Evolutionary conservation across 805 yeast species (phyloP).

Genomic region (Priceomyces medius): DNA sequence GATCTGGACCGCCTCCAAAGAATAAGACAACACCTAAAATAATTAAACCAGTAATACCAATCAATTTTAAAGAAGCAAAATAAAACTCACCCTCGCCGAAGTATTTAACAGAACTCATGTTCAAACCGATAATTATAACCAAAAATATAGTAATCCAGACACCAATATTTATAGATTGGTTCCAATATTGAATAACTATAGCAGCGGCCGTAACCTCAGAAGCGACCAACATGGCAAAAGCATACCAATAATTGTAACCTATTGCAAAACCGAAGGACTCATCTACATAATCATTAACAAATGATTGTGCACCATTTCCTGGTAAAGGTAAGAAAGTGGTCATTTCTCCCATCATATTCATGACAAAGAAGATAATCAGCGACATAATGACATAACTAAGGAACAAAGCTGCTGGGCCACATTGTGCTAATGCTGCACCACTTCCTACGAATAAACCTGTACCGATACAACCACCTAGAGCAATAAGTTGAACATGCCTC

Average conservation of each 20-base stretch:
- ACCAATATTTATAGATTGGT: constrained; percentile 25
- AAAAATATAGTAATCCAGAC: constrained; percentile 40
- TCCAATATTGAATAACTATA: constrained; percentile 36
- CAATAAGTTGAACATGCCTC: constrained; percentile 68
- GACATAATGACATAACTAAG: constrained; percentile 32
- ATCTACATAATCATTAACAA: constrained; percentile 27
- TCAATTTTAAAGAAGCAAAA: constrained; percentile 32
- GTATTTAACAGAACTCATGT: constrained; percentile 28
- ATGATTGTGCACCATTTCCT: constrained; percentile 33
- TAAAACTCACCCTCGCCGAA: constrained; percentile 40
- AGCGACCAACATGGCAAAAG: constrained; percentile 32
- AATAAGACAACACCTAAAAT: constrained; percentile 34
- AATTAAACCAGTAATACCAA: constrained; percentile 31
- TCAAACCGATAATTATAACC: constrained; percentile 23
- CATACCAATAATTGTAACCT: constrained; percentile 36
- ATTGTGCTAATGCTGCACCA: constrained; percentile 54
- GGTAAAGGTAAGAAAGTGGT: constrained; percentile 34
- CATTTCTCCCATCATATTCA: constrained; percentile 35
- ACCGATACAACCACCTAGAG: constrained; percentile 82
- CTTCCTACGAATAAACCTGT: constrained; percentile 68
- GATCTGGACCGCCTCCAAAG: constrained; percentile 39
- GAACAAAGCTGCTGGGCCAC: constrained; percentile 66
- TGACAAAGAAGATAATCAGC: constrained; percentile 26
- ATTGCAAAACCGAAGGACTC: constrained; percentile 33
- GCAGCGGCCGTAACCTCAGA: constrained; percentile 38